These are phyloP conservation scores for Ceratobasidium sp. DNA, from an alignment of 1,284 basidiomycete genomes.

Conservation along the genomic window DNA sequence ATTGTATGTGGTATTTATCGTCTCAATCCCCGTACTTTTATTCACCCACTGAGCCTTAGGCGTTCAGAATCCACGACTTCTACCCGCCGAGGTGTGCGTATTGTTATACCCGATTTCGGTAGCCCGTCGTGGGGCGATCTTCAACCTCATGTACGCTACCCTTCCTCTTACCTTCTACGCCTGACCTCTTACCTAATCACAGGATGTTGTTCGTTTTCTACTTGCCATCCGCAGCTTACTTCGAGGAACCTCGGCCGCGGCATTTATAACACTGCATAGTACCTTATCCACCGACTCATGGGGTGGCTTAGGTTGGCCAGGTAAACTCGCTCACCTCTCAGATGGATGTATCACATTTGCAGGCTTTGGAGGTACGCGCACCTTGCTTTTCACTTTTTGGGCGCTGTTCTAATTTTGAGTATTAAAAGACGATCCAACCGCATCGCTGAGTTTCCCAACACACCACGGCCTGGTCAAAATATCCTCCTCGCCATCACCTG, in stretches of 20 bases:
- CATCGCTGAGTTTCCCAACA: conserved; percentile 78
- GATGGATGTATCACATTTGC: conserved; percentile 82
- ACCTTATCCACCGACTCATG: conserved; percentile 58
- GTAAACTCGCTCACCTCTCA: conserved; percentile 82
- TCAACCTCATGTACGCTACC: conserved; percentile 33
- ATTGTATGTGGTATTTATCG: conserved; percentile 10
- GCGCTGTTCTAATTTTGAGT: background rate
- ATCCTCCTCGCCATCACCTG: conserved; percentile 77
- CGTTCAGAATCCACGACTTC: conserved; percentile 15
- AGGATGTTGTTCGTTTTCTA: conserved; percentile 82
- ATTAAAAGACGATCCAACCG: conserved; percentile 73
- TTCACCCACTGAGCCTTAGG: background rate
- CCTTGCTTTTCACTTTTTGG: conserved; percentile 47
- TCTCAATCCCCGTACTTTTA: background rate
- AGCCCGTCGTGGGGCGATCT: conserved; percentile 78
- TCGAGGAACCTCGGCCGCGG: conserved; percentile 69
- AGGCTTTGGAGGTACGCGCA: conserved; percentile 80
- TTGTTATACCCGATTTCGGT: conserved; percentile 81
- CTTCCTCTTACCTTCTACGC: background rate
- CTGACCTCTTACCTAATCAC: background rate
- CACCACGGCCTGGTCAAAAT: conserved; percentile 88
- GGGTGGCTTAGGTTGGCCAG: conserved; percentile 76
- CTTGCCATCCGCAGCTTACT: conserved; percentile 75
- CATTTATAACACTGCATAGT: conserved; percentile 74
- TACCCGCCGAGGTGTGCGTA: conserved; percentile 62